These are phyloP conservation scores for Metschnikowia henanensis DNA, from an alignment of 805 yeast genomes.

Conservation along the genomic window DNA sequence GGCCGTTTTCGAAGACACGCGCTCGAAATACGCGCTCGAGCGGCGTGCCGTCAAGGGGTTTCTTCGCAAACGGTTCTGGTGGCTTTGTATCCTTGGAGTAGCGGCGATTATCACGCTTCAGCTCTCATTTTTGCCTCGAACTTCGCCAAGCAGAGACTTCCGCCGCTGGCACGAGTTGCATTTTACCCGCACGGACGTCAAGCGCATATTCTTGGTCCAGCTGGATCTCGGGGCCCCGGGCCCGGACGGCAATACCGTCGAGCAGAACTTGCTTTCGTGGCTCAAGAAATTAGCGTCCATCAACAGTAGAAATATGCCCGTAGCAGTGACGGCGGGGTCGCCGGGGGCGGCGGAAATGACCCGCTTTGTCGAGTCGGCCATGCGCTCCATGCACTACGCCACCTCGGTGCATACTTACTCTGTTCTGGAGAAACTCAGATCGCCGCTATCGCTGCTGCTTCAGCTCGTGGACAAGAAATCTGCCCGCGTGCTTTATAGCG, in stretches of 20 bases:
- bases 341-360: slow-evolving; percentile 28
- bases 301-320: slow-evolving; percentile 20
- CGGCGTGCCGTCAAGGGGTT: slow-evolving; percentile 6
- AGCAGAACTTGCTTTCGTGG: slow-evolving; percentile 29
- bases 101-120: slow-evolving; percentile 55
- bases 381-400: slow-evolving; percentile 30
- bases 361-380: slow-evolving; percentile 24
- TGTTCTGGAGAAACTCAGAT: slow-evolving; percentile 9
- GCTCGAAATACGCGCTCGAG: slow-evolving; percentile 6
- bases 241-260: slow-evolving; percentile 21
- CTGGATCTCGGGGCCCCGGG: slow-evolving; percentile 18
- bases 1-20: slow-evolving; percentile 2
- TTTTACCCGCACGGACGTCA: slow-evolving; percentile 67
- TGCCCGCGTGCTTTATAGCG: slow-evolving; percentile 25
- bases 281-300: slow-evolving; percentile 28
- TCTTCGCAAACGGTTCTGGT: slow-evolving; percentile 34
- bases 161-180: slow-evolving; percentile 68
- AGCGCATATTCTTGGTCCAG: slow-evolving; percentile 53
- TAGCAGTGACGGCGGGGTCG: slow-evolving; percentile 21
- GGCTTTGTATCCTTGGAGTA: slow-evolving; percentile 49
- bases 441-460: slow-evolving; percentile 29
- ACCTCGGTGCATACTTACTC: slow-evolving; percentile 19
- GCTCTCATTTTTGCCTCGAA: slow-evolving; percentile 76
- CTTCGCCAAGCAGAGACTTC: slow-evolving; percentile 79
- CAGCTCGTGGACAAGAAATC: slow-evolving; percentile 23